A percentile compares a stretch with the other conserved stretches of the same genome.
Conservation (phyloP, 1,284 basidiomycete genomes). For the Sanguinoderma infundibulare region DNA sequence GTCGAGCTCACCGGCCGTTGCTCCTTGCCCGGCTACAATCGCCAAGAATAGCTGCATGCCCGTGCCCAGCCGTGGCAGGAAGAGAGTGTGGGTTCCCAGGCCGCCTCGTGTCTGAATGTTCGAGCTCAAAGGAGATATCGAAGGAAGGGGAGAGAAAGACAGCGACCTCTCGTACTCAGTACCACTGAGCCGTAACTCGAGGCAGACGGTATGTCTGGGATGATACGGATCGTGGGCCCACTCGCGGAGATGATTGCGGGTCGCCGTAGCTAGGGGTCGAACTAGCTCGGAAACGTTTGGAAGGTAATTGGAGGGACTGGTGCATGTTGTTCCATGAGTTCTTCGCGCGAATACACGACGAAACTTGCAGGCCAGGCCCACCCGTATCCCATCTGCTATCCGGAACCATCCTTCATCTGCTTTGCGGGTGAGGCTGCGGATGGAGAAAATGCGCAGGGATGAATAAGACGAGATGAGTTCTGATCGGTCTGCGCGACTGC, state of each 20-base stretch:
- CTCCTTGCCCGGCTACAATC: constrained; percentile 1
- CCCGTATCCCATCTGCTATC: neutral
- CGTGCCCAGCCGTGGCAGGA: neutral
- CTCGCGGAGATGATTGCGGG: constrained; percentile 5
- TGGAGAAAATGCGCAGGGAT: neutral
- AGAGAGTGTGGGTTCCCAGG: neutral
- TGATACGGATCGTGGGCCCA: neutral
- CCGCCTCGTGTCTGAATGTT: constrained; percentile 1
- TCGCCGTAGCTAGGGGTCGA: constrained; percentile 2
- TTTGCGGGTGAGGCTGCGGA: neutral
- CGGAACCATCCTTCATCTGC: neutral
- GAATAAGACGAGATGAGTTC: neutral
- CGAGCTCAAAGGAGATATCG: neutral
- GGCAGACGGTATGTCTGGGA: neutral
- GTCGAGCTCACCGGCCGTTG: neutral
- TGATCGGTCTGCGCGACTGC: neutral
- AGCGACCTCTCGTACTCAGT: constrained; percentile 1
- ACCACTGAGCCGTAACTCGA: neutral
- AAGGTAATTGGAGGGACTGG: neutral
- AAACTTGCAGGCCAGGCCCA: neutral
- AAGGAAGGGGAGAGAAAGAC: neutral
- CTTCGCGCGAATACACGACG: neutral
- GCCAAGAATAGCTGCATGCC: constrained; percentile 2
- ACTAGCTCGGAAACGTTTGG: neutral
- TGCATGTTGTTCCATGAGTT: neutral